Base-by-base conservation (phyloP, 768 basidiomycete genomes). In the Lentinula raphanica region DNA sequence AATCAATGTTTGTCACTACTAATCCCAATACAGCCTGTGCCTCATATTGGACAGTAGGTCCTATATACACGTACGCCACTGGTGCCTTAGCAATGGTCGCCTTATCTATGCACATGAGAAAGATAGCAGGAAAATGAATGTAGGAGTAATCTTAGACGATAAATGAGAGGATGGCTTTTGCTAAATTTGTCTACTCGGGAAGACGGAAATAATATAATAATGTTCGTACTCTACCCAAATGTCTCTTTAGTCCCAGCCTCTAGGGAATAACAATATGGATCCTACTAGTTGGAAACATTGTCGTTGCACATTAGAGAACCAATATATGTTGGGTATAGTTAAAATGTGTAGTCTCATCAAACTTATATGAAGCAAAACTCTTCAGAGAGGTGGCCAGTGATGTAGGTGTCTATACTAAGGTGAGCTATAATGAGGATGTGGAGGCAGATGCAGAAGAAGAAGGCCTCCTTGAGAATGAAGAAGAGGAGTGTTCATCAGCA, bases 41-140 rank as follows among this genome's bases (percentile, higher is more conserved):
- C 28, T 86, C 84, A 12, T 94, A 94, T 67, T 94, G 92, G 92
- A 90, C 90, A 3, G 86, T 92, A 64, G 91, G 91, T 3, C 92
- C 92, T 42, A 82, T 88, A 7, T 60, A 77, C 46, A 94, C 91
- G n/a, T 94, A 94, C 59, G 74, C 76, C 1, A 69, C 79, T 12
- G 80, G 86, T 40, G 87, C 85, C 0, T 60, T 80, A 23, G 82
- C 85, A 0, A 93, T 91, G 88, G 67, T 81, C 15, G 71, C 72
- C 21, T 72, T 94, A 54, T 79, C 83, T 3, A 61, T 67, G 19
- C 71, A 71, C 48, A 92, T 92, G 88, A 77, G 72, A 64, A 68
- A 74, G 12, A 70, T 84, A 55, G 71, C 76, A 44, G 65, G 70
- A 17, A 74, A 72, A 68, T 69, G 73, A 50, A 63, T 66, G 60